Conservation (phyloP, 2,329 filamentous ascomycete species). For the Aspergillus glaucus region DNA sequence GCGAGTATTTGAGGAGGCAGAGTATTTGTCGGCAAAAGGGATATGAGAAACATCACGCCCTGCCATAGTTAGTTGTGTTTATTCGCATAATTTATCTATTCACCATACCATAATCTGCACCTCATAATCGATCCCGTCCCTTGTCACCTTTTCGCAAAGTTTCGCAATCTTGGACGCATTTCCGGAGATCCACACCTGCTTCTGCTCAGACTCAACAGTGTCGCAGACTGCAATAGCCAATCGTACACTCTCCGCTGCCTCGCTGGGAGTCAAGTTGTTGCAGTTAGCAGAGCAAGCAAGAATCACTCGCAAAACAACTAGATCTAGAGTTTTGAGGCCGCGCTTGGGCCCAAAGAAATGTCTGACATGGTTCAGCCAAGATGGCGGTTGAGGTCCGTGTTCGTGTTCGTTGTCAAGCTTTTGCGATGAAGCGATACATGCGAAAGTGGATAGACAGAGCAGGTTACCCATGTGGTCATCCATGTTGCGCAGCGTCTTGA, state of each 20-base stretch:
- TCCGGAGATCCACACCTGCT: constrained; percentile 26
- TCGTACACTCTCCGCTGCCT: constrained; percentile 30
- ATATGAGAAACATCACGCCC: constrained; percentile 27
- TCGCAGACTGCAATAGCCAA: constrained; percentile 32
- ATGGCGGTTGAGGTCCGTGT: constrained; percentile 12
- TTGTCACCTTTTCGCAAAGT: constrained; percentile 31
- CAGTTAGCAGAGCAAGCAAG: constrained; percentile 35
- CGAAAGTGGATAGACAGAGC: constrained; percentile 37
- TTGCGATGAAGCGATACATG: constrained; percentile 24
- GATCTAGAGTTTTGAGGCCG: constrained; percentile 35
- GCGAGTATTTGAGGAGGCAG: constrained; percentile 22
- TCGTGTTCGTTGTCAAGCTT: constrained; percentile 3
- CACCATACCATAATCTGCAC: constrained; percentile 29
- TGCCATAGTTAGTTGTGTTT: constrained; percentile 8
- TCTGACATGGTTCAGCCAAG: constrained; percentile 30
- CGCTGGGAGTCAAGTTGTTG: constrained; percentile 16
- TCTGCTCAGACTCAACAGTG: constrained; percentile 27
- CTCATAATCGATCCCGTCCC: constrained; percentile 20
- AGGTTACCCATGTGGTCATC: constrained; percentile 36
- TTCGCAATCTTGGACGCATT: constrained; percentile 32
- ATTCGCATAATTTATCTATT: background rate
- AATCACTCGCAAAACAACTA: constrained; percentile 35
- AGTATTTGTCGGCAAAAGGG: constrained; percentile 17
- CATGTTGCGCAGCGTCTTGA: constrained; percentile 32
- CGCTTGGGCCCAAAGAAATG: constrained; percentile 36